Evolutionary conservation across 2,329 filamentous ascomycete species (phyloP), one percentile per base, ranked within the genome.

Genomic region (Cladophialophora immunda): DNA sequence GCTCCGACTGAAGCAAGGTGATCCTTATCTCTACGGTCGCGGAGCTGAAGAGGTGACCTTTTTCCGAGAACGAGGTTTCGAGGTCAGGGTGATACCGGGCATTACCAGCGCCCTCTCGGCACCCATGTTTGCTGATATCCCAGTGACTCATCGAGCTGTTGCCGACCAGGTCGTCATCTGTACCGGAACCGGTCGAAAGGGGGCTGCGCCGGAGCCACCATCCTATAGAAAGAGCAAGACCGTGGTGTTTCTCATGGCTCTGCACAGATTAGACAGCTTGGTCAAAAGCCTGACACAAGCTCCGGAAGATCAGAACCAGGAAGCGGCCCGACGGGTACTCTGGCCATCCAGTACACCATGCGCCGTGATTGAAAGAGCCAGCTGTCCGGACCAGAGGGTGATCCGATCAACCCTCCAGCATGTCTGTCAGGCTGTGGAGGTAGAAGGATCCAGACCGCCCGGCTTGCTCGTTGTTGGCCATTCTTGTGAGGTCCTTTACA

Each of bases 161-260:
- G 91, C 93, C 3, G 95, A 99, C 75, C 94, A 98, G 78, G 90
- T 99, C 0, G 85, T 99, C 29, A 87, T 99, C n/a, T 98, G 95
- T 80, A 99, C 95, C 0, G 95, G 95, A 0, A 99, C 95, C 0
- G 95, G 95, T 0, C 88, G 95, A 74, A 96, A 97, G 80, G 95
- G 95, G 13, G 90, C 87, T 62, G 84, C 92, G 0, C 93, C 93
- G 0, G 82, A 87, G n/a, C 93, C 93, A 36, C 95, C 95, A 0
- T 89, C 89, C 69, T 97, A 89, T 77, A 87, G 94, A 0, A 77
- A 85, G 1, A 90, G 87, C 8, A 86, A 94, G 65, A 98, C 95
- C 0, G 92, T 95, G 0, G 92, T 99, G 3, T 97, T 98, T 71
- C 81, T 99, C 56, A 99, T 99, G 95, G 93, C 93, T 3, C 81